A percentile compares a stretch with the other conserved stretches of the same genome.
Conservation (phyloP, 495 filamentous ascomycete genomes). For the Astrocystis sublimbata region DNA sequence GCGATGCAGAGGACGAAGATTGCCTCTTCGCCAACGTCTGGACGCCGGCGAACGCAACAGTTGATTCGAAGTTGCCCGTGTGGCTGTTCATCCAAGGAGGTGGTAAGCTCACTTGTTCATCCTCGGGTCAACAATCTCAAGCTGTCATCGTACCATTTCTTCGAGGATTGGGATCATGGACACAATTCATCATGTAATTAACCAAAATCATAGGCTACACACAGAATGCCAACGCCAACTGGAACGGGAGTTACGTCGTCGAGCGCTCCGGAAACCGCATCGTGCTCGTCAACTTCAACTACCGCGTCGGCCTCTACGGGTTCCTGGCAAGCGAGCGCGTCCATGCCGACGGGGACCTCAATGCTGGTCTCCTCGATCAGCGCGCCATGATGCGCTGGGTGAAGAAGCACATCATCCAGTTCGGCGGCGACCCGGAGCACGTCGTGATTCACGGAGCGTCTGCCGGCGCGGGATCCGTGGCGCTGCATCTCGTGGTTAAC, state of each 20-base stretch:
- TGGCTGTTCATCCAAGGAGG: conserved; percentile 79
- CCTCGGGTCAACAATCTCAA: neutral
- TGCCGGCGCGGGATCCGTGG: conserved; percentile 67
- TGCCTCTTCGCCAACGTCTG: conserved; percentile 78
- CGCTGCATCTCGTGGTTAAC: conserved; percentile 67
- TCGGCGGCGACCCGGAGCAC: conserved; percentile 71
- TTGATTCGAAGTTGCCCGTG: conserved; percentile 57
- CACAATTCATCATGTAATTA: neutral
- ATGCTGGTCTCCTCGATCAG: conserved; percentile 74
- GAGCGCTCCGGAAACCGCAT: conserved; percentile 59
- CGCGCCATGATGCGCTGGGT: conserved; percentile 68
- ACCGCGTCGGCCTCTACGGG: conserved; percentile 71
- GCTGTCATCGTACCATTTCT: neutral
- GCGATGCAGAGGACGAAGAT: conserved; percentile 59
- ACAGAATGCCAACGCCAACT: conserved; percentile 61
- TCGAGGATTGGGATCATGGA: neutral
- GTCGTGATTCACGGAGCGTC: conserved; percentile 73
- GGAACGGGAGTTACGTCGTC: conserved; percentile 64
- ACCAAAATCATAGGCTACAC: conserved; percentile 54
- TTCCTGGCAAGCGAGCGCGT: conserved; percentile 68
- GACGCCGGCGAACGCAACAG: conserved; percentile 58
- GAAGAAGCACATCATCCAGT: conserved; percentile 63
- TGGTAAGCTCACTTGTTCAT: conserved; percentile 33
- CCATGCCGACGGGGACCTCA: conserved; percentile 52
- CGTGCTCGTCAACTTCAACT: conserved; percentile 74